Evolutionary conservation across 441 rosid genomes (phyloP), one percentile per base, ranked within the genome.

Genomic region (Melastoma candidum): DNA sequence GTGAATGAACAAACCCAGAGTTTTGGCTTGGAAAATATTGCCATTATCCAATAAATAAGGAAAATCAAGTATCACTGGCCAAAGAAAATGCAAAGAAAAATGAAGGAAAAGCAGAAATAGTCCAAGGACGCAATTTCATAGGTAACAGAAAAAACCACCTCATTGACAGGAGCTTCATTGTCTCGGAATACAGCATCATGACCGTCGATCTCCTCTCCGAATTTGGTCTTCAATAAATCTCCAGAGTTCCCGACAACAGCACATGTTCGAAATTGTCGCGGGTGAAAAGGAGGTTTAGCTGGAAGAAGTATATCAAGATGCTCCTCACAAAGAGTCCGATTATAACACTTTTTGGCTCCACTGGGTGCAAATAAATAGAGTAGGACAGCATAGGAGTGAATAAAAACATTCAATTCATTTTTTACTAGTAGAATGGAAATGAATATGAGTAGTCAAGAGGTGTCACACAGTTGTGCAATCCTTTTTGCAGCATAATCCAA

Each of bases 211-310:
- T 89, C 99, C 63, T 77, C 57, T 36, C 97, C 96, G 49, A 89
- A 86, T 67, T 79, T 69, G 6, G 99, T 89, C 74, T 88, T 89
- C 26, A 93, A 67, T 49, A 93, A 77, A 75, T 93, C 99, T 61
- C 97, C 96, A 4, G 97, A 93, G 65, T 93, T 93, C 48, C 99
- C 99, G 56, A 93, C 96, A 47, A 89, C 96, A 0, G 96, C 99
- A 71, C 99, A 93, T 17, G 71, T 83, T 56, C 27, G 79, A 70
- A 93, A 93, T 55, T 93, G 97, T 44, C 81, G 68, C n/a, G 99
- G 93, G 51, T 51, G 85, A 66, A 86, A 89, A 61, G 99, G 99
- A 9, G 99, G 95, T 52, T 74, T 84, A 0, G 87, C 81, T 10
- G 99, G 99, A 62, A 93, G 79, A 59, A 93, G 69, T 71, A 86